These are phyloP conservation scores for Oehlia diaphana DNA, from an alignment of 192 early-diverging fungal genomes.

Conservation along the genomic window DNA sequence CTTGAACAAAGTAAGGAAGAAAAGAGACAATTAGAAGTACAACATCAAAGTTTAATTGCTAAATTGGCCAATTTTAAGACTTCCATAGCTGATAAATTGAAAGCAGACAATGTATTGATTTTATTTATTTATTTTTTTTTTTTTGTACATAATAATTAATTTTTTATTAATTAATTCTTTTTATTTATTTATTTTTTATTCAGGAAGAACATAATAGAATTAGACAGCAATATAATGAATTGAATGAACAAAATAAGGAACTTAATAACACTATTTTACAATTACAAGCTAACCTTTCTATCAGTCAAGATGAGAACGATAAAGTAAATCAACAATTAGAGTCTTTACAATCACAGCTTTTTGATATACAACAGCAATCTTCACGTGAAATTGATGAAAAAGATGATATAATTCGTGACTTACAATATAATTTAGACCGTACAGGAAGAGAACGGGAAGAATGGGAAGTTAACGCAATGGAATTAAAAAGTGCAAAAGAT, in stretches of 20 bases:
- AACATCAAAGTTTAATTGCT: conserved; percentile 71
- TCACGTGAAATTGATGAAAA: conserved; percentile 58
- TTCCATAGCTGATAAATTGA: conserved; percentile 76
- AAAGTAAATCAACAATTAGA: conserved; percentile 52
- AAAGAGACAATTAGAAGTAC: conserved; percentile 50
- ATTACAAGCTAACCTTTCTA: conserved; percentile 47
- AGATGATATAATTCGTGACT: conserved; percentile 53
- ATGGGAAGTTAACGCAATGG: conserved; percentile 56
- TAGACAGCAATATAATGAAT: conserved; percentile 54
- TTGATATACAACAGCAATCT: conserved; percentile 60
- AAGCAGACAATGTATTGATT: conserved; percentile 67
- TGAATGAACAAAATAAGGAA: conserved; percentile 56
- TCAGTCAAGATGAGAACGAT: conserved; percentile 44
- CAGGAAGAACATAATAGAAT: conserved; percentile 57
- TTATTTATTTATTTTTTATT: not conserved
- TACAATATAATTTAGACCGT: conserved; percentile 55
- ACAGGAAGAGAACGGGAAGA: conserved; percentile 65
- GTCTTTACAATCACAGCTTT: conserved; percentile 57
- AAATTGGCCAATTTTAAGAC: conserved; percentile 80
- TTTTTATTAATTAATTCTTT: not conserved
- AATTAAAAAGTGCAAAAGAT: conserved; percentile 56
- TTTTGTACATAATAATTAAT: not conserved
- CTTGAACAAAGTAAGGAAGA: conserved; percentile 43
- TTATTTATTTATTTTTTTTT: not conserved
- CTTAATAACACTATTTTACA: conserved; percentile 59